phyloP scores from a whole-genome alignment of 441 rosid species.

The Pelargonium citronellum region DNA sequence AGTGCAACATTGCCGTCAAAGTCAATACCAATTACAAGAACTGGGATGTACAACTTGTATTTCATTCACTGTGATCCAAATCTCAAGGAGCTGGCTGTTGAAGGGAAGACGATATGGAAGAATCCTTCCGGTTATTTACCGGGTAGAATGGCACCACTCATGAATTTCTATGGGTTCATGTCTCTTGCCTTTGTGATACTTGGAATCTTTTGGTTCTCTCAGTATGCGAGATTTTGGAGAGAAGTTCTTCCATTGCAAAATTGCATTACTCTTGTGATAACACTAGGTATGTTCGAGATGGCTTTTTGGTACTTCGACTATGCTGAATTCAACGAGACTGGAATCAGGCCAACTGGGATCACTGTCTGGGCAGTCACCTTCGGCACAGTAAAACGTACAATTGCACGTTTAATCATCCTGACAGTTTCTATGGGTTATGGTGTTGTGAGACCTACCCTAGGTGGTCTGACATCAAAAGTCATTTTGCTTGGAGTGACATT shows the following conservation, averaged over 20 bases:
- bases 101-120: conserved; percentile 89
- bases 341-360: conserved; percentile 77
- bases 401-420: conserved; percentile 66
- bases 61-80: conserved; percentile 80
- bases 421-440: conserved; percentile 97
- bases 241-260: conserved; percentile 86
- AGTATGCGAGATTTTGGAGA: conserved; percentile 78
- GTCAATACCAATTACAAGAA: conserved; percentile 56
- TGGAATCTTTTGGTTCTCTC: conserved; percentile 87
- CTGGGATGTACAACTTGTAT: conserved; percentile 95
- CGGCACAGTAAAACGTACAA: conserved; percentile 64
- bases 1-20: conserved; percentile 46
- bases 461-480: conserved; percentile 88
- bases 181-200: conserved; percentile 88
- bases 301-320: conserved; percentile 90
- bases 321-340: conserved; percentile 77
- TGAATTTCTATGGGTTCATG: conserved; percentile 84
- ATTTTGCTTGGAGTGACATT: conserved; percentile 81
- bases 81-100: conserved; percentile 59
- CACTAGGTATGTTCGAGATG: conserved; percentile 90
- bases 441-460: conserved; percentile 89
- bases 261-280: conserved; percentile 74
- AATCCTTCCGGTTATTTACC: conserved; percentile 85
- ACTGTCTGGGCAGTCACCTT: conserved; percentile 89
- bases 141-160: conserved; percentile 91